These are phyloP conservation scores for Naganishia antarctica DNA, from an alignment of 768 basidiomycete genomes.

Conservation along the genomic window DNA sequence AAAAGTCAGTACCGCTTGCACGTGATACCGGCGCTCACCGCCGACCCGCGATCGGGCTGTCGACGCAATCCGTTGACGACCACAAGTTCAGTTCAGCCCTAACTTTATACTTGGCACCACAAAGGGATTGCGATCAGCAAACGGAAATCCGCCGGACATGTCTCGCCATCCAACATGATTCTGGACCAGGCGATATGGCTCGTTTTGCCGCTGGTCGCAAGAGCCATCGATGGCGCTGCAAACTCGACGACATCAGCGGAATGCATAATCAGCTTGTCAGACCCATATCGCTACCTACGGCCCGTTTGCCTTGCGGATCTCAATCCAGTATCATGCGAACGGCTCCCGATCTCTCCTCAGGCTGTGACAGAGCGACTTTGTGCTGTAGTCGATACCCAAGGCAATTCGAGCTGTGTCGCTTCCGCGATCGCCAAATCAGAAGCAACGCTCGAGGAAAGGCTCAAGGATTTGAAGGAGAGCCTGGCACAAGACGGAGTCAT, in stretches of 20 bases:
- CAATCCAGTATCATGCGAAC: conserved; percentile 4
- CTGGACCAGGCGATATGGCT: conserved; percentile 22
- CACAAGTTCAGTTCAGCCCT: too few species aligned
- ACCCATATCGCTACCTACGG: conserved; percentile 6
- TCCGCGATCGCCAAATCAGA: conserved; percentile 13
- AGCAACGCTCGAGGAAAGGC: conserved; percentile 15
- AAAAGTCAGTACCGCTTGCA: conserved; percentile 41
- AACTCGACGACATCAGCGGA: conserved; percentile 2
- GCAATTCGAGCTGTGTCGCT: conserved; percentile 8
- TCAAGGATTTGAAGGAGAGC: conserved; percentile 12
- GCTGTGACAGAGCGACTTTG: background rate
- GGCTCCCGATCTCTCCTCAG: background rate
- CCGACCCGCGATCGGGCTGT: too few species aligned
- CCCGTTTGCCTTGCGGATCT: conserved; percentile 3
- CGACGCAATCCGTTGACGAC: too few species aligned
- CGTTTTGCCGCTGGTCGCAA: conserved; percentile 5
- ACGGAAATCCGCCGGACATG: conserved; percentile 31
- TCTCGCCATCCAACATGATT: conserved; percentile 18
- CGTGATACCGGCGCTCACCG: conserved; percentile 33
- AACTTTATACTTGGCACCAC: background rate
- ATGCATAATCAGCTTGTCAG: conserved; percentile 8
- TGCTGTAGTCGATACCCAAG: background rate
- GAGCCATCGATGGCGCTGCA: conserved; percentile 6
- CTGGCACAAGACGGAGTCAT: conserved; percentile 12
- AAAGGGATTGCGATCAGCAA: background rate